Evolutionary conservation across 2,329 filamentous ascomycete species (phyloP).

Genomic region (Claviceps monticola): DNA sequence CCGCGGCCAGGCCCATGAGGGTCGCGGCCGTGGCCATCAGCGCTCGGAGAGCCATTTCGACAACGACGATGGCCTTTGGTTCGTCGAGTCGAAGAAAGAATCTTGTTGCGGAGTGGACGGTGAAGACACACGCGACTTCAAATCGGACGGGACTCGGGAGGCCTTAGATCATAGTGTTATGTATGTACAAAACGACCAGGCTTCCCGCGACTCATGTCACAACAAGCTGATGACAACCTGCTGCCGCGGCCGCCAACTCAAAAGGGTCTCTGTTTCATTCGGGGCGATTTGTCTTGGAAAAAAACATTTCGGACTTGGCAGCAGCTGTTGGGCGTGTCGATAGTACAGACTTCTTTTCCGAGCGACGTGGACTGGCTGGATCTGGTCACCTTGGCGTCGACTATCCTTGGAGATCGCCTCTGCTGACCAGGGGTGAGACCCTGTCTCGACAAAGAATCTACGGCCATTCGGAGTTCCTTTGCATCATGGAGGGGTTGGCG

Average conservation of each 20-base stretch:
- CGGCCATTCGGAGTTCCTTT: neutral
- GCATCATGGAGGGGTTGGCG: neutral
- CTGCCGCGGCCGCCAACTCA: neutral
- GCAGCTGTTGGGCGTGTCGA: neutral
- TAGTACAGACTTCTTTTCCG: neutral
- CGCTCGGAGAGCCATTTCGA: constrained; percentile 14
- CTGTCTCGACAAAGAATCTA: neutral
- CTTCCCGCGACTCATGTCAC: neutral
- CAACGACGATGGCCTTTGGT: neutral
- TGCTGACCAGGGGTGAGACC: neutral
- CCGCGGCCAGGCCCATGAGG: constrained; percentile 19
- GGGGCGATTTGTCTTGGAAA: neutral
- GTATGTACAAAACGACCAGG: neutral
- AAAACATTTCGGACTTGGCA: neutral
- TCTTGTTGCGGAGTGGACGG: neutral
- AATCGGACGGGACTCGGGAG: neutral
- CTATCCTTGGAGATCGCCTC: constrained; percentile 1
- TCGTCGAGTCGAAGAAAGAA: neutral
- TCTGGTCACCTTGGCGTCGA: neutral
- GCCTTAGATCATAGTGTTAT: neutral
- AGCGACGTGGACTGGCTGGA: neutral
- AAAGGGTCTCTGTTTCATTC: neutral
- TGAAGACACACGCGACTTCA: neutral
- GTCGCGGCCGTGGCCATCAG: constrained; percentile 20
- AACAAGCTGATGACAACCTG: neutral